Conservation (phyloP, 2,329 filamentous ascomycete genomes). For the Ophiocordyceps camponoti-saundersi region DNA sequence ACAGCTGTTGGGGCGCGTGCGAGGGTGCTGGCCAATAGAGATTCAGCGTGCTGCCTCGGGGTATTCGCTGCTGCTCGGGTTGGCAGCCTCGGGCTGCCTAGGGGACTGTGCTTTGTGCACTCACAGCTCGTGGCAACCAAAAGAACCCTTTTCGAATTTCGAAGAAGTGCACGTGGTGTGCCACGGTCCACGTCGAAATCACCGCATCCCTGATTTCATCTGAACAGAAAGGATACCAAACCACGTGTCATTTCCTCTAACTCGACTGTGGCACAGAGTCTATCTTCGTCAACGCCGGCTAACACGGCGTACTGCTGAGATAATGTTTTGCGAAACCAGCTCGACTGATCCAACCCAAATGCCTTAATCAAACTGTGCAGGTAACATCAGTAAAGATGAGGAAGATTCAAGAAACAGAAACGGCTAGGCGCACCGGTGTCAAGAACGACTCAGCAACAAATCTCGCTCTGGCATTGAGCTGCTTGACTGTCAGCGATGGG, state of each 20-base stretch:
- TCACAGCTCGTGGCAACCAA: not conserved
- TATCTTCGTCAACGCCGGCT: not conserved
- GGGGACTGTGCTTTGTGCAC: not conserved
- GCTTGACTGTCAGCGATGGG: not conserved
- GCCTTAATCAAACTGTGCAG: constrained; percentile 16
- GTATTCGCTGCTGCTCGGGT: not conserved
- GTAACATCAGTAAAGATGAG: not conserved
- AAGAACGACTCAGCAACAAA: constrained; percentile 31
- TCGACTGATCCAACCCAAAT: not conserved
- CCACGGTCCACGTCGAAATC: not conserved
- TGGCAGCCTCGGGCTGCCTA: not conserved
- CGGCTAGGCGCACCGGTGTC: constrained; percentile 49
- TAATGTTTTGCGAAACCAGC: not conserved
- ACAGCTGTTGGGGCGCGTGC: not conserved
- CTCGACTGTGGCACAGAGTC: not conserved
- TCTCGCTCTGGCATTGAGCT: not conserved
- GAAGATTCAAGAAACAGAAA: not conserved
- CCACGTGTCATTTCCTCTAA: not conserved
- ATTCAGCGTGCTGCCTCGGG: not conserved
- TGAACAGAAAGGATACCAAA: not conserved
- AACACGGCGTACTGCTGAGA: not conserved
- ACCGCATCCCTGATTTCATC: not conserved
- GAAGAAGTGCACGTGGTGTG: not conserved
- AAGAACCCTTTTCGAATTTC: not conserved
- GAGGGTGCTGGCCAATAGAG: not conserved